Conservation (phyloP, 2,329 filamentous ascomycete genomes). For the Pseudogymnoascus sp. region DNA sequence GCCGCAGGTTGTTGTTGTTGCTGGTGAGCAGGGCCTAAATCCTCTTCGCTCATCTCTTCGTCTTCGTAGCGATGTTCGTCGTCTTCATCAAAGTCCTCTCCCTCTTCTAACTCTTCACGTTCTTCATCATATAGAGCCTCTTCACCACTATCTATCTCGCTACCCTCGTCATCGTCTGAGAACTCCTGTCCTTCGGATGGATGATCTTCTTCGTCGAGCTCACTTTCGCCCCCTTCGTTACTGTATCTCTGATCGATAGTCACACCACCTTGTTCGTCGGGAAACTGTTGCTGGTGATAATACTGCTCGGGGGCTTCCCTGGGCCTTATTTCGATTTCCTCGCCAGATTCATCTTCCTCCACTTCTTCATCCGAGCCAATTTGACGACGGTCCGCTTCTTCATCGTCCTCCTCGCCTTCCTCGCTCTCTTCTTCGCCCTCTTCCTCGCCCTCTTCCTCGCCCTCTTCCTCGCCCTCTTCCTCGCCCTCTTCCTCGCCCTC, state of each 20-base stretch:
- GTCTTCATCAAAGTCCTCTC: slow-evolving; percentile 21
- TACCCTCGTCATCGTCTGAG: neutral
- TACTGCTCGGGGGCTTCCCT: neutral
- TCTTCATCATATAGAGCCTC: neutral
- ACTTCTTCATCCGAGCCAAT: neutral
- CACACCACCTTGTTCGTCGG: neutral
- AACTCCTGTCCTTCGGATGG: neutral
- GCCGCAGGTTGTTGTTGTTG: slow-evolving; percentile 1
- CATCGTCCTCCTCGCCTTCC: slow-evolving; percentile 9
- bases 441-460: slow-evolving; percentile 29
- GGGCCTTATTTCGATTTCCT: neutral
- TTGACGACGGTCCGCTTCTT: neutral
- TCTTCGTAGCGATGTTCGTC: slow-evolving; percentile 25
- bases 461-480: neutral
- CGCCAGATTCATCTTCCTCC: slow-evolving; percentile 11
- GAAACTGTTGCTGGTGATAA: neutral
- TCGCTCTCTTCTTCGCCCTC: slow-evolving; percentile 27
- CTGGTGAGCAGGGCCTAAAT: neutral
- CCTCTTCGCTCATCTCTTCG: slow-evolving; percentile 19
- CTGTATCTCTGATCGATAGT: neutral
- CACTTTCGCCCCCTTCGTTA: neutral
- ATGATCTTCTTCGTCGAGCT: neutral
- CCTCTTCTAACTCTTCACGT: slow-evolving; percentile 12
- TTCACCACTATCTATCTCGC: neutral
- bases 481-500: slow-evolving; percentile 22